Base-by-base conservation (phyloP, 1,284 basidiomycete genomes). In the Trametes polyzona region DNA sequence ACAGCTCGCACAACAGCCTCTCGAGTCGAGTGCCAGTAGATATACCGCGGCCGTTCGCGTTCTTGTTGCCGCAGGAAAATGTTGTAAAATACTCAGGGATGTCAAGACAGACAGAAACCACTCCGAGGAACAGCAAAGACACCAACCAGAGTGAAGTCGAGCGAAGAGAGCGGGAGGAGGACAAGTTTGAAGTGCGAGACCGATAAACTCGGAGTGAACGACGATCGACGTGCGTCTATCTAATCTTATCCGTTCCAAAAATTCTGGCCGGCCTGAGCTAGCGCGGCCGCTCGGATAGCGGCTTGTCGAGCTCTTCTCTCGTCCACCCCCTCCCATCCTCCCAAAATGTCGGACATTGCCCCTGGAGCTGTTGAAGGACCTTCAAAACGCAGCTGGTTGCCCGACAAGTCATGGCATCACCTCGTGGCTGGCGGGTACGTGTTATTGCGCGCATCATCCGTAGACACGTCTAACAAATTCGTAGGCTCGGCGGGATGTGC, bases 401-500 rank as follows among this genome's bases (percentile, higher is more conserved):
- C 90, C n/a, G 83, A 85, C 52, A 92, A 90, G 71, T 88, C 90
- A 78, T 92, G 88, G 88, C 85, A 85, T 59, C 92, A 95, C 68
- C 89, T 93, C 60, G 78, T 91, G 14, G 93, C 90, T 39, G 93
- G 93, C 75, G 92, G 92, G 93, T 94, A 66, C 73, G 89, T 78
- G 11, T 17, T 21, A 10, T 27, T 19, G 10, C 11, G 4, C 30
- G 19, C 27, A 40, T 16, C 43, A 7, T 21, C 6, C 12, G 24
- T 4, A 23, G 50, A 54, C 51, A 57, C 54, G 52, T 55, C 58
- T 60, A 12, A 59, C 47, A 37, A 8, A 14, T 23, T 17, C 21
- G 23, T 40, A 96, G 96, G 27, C 78, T 96, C 10, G 97, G 96
- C 17, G 96, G 96, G 23, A 98, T 99, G 96, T 94, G 94, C 69